Percentiles rank a stretch among this genome's conserved stretches.
Evolutionary conservation across 768 basidiomycete genomes (phyloP).

Genomic region (Pleurotus sapidus): DNA sequence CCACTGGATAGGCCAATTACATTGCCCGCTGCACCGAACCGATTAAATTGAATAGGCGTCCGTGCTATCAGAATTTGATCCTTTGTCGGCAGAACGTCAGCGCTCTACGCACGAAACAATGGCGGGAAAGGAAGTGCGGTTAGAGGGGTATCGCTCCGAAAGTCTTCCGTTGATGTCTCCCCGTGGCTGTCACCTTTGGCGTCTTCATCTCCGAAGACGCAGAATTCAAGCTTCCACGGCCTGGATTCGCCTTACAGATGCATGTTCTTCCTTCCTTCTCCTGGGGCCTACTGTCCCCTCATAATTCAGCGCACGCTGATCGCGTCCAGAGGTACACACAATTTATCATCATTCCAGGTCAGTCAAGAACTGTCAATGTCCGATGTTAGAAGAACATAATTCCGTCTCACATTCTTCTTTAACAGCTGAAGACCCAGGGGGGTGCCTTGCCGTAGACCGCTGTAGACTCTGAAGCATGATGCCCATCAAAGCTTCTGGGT

Average conservation of each 20-base stretch:
- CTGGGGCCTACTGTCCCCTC: too few species aligned
- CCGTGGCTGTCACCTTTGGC: not conserved
- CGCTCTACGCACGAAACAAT: too few species aligned
- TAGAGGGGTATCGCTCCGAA: not conserved
- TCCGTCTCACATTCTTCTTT: not conserved
- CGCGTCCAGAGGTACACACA: not conserved
- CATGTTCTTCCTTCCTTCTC: not conserved
- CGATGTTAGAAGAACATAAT: not conserved
- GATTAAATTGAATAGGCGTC: not conserved
- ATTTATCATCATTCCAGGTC: constrained; percentile 1
- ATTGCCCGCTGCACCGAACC: not conserved
- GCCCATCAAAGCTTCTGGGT: constrained; percentile 6
- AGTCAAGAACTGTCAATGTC: constrained; percentile 3
- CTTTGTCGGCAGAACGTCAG: too few species aligned
- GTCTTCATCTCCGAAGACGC: not conserved
- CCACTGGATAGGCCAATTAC: not conserved
- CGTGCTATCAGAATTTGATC: not conserved
- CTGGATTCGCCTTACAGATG: not conserved
- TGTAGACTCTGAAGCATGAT: not conserved
- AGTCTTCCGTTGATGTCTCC: not conserved
- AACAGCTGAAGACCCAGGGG: constrained; percentile 1
- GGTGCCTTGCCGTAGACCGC: constrained; percentile 8
- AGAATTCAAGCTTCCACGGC: constrained; percentile 1
- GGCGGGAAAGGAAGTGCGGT: not conserved
- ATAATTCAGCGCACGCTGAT: not conserved